phyloP scores from a whole-genome alignment of 768 basidiomycete genomes.

The Lyophyllum decastes region DNA sequence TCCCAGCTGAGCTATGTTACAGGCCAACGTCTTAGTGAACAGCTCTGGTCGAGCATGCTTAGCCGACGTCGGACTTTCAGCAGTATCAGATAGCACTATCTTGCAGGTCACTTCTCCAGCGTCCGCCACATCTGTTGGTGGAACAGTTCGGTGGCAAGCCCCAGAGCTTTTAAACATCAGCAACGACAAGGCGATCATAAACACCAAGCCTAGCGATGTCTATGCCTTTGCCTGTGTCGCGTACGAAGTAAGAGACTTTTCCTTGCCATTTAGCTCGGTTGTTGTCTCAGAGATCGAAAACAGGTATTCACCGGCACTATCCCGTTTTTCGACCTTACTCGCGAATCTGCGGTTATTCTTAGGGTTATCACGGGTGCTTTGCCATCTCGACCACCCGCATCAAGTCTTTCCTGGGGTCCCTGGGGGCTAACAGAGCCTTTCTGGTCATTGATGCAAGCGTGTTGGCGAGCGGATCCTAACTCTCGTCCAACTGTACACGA shows the following conservation, averaged over 20 bases:
- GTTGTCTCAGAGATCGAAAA: neutral
- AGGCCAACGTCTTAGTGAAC: constrained; percentile 27
- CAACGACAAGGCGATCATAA: constrained; percentile 7
- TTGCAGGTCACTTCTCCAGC: constrained; percentile 15
- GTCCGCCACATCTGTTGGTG: constrained; percentile 10
- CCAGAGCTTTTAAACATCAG: constrained; percentile 20
- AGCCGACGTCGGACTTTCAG: constrained; percentile 9
- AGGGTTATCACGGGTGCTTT: constrained; percentile 15
- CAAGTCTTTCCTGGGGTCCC: constrained; percentile 1
- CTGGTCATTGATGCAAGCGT: neutral
- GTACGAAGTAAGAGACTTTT: constrained; percentile 1
- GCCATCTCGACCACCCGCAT: constrained; percentile 14
- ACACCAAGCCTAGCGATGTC: constrained; percentile 7
- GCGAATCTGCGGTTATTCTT: constrained; percentile 18
- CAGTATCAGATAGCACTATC: constrained; percentile 16
- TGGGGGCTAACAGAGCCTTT: constrained; percentile 3
- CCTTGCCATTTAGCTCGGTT: neutral
- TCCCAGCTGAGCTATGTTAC: neutral
- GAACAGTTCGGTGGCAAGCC: constrained; percentile 22
- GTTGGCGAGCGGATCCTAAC: neutral
- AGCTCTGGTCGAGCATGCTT: constrained; percentile 18
- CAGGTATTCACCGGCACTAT: constrained; percentile 21
- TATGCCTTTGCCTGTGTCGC: constrained; percentile 1
- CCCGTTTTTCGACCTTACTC: constrained; percentile 21
- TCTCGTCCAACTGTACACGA: neutral